Base-by-base conservation (phyloP, 2,329 filamentous ascomycete species). In the Epichloe sibirici region DNA sequence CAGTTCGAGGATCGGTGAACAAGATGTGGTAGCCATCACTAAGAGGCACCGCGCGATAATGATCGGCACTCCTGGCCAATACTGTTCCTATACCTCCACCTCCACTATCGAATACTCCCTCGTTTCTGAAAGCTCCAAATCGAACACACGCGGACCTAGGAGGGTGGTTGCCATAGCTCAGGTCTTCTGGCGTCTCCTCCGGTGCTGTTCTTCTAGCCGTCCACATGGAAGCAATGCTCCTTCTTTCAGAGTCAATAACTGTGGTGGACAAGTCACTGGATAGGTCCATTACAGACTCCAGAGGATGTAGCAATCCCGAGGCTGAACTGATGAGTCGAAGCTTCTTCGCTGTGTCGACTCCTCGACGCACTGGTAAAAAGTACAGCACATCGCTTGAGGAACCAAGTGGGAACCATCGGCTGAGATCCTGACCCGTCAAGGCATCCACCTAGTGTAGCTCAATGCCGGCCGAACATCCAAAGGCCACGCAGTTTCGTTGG, bases 11-110 rank as follows among this genome's bases (percentile, higher is more conserved):
- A 60, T 86, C 81, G 6, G 79, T 79, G 62, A 84, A 86, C 5
- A 86, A 65, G 38, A 86, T 71, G 58, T 86, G 81, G 52, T 77
- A 69, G 2, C 82, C 82, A 62, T 86, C 83, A 55, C 79, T 82
- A 40, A 86, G 63, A 3, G 83, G 82, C 12, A 84, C 66, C 2
- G 82, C 81, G 45, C 75, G 76, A 59, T 81, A 84, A 58, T 85
- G 80, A 59, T 85, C 80, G 37, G 74, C 74, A 47, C 68, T 70
- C 1, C 67, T 70, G 15, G 70, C 68, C 35, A 69, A 65, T n/a
- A 73, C 62, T 8, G 67, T 60, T 35, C 56, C 57, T 8, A 56
- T 38, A 23, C 45, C 49, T 34, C 49, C 49, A 28, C 47, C 48
- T 37, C 49, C 49, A 25, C 34, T 34, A 12, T 48, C 42, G 7